phyloP scores from a whole-genome alignment of 148 eudicot species.

The Nepenthes mirabilis region DNA sequence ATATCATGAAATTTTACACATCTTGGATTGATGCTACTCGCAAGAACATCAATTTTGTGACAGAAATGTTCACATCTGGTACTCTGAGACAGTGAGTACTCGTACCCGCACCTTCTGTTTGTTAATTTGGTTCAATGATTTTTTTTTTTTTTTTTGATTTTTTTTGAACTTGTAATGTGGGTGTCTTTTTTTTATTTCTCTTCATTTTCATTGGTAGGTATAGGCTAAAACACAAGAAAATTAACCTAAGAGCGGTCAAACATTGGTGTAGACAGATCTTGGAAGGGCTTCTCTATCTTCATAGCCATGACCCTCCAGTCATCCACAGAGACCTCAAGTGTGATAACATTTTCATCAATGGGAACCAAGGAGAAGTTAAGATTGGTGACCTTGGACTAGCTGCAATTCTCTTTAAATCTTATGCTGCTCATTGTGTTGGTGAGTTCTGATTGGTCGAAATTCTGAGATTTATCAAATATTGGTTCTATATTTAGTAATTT shows the following conservation, averaged over 20 bases:
- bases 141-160: neutral
- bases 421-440: constrained; percentile 33
- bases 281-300: constrained; percentile 23
- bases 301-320: constrained; percentile 29
- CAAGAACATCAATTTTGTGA: constrained; percentile 15
- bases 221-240: constrained; percentile 30
- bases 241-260: constrained; percentile 34
- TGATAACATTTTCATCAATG: constrained; percentile 33
- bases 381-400: constrained; percentile 37
- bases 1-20: constrained; percentile 10
- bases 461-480: neutral
- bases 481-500: neutral
- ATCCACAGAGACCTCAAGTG: constrained; percentile 36
- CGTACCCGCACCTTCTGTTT: neutral
- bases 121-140: neutral
- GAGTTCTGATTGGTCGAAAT: constrained; percentile 7
- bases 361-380: constrained; percentile 39
- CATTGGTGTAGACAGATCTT: constrained; percentile 39
- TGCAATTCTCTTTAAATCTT: constrained; percentile 26
- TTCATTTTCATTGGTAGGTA: constrained; percentile 14
- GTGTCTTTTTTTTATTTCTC: constrained; percentile 1
- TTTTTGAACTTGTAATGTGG: neutral
- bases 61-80: constrained; percentile 14
- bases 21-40: constrained; percentile 11
- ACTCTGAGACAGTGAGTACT: constrained; percentile 11